A percentile compares a stretch with the other conserved stretches of the same genome.
phyloP scores from a whole-genome alignment of 176 grass and related monocot genomes.

The Rhynchospora tenuis region DNA sequence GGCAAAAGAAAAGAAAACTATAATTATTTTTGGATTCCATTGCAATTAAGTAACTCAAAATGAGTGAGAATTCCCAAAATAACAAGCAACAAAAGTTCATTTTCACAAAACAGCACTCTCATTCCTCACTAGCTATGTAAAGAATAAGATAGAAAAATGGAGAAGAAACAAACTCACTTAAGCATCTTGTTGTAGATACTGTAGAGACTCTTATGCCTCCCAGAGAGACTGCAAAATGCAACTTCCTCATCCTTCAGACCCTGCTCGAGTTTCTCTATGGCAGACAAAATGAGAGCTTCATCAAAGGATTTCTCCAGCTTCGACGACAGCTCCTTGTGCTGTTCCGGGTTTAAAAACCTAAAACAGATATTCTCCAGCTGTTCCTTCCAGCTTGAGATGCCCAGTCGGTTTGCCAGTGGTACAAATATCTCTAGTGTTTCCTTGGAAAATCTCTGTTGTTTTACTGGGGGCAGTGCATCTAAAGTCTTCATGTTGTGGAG shows the following conservation, averaged over 20 bases:
- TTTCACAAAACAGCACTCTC: background rate
- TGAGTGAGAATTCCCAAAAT: background rate
- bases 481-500: constrained; percentile 93
- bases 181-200: constrained; percentile 85
- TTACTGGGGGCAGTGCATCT: constrained; percentile 58
- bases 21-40: background rate
- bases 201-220: constrained; percentile 87
- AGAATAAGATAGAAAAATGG: background rate
- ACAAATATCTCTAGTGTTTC: constrained; percentile 94
- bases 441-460: constrained; percentile 90
- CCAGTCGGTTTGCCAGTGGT: constrained; percentile 70
- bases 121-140: background rate
- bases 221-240: constrained; percentile 56
- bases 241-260: constrained; percentile 59
- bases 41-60: background rate
- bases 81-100: background rate
- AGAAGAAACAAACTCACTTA: constrained; percentile 42
- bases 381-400: constrained; percentile 88
- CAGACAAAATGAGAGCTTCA: constrained; percentile 55
- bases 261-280: constrained; percentile 49
- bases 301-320: constrained; percentile 63
- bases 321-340: constrained; percentile 59
- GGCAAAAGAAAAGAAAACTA: background rate
- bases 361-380: constrained; percentile 92
- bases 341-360: constrained; percentile 65